Conservation (phyloP, 371 early-diverging fungal genomes). For the Enterocytospora artemiae region DNA sequence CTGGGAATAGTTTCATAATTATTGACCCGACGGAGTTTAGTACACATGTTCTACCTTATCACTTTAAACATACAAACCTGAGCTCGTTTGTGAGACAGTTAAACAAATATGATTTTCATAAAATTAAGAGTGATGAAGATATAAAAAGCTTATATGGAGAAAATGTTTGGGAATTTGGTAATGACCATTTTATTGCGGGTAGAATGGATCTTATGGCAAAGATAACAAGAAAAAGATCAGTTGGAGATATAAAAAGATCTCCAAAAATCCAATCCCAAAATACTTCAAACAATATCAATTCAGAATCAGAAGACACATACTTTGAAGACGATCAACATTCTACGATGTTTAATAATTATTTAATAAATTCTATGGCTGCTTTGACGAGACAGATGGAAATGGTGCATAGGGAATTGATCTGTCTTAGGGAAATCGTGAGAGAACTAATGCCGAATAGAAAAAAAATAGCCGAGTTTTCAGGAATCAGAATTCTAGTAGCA, state of each 20-base stretch:
- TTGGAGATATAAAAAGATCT: conserved; percentile 34
- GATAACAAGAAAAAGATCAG: conserved; percentile 52
- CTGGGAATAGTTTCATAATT: conserved; percentile 71
- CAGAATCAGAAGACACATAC: not conserved
- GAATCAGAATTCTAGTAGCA: not conserved
- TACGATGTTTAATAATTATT: not conserved
- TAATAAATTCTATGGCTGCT: not conserved
- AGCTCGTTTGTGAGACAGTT: conserved; percentile 81
- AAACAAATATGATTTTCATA: conserved; percentile 87
- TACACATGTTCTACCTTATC: conserved; percentile 65
- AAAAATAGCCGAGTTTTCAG: too few species aligned
- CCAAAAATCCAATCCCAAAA: not conserved
- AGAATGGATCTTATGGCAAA: conserved; percentile 43
- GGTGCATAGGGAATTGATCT: not conserved
- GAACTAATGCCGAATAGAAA: too few species aligned
- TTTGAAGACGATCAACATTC: not conserved
- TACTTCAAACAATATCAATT: too few species aligned
- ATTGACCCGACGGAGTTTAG: conserved; percentile 67
- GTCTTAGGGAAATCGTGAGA: not conserved
- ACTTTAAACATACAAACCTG: conserved; percentile 81
- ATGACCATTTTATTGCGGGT: conserved; percentile 49
- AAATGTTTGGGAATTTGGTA: conserved; percentile 52
- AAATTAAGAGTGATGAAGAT: conserved; percentile 59
- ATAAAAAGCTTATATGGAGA: conserved; percentile 34
- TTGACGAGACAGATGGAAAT: not conserved